Evolutionary conservation across 106 monocot species (phyloP), one percentile per base, ranked within the genome.

Genomic region (Amphibolis antarctica): DNA sequence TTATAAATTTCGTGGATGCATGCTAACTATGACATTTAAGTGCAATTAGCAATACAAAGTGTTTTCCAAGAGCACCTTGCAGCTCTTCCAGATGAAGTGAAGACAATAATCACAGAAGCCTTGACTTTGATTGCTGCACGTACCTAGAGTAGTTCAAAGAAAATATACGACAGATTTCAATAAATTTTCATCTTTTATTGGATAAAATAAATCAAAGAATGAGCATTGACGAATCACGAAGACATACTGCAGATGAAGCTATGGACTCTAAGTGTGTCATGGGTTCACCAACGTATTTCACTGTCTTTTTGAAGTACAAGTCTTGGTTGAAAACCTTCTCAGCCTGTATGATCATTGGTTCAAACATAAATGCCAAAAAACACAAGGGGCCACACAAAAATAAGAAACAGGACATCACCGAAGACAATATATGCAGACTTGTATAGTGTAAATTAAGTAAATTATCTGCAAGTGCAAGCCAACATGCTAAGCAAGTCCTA

Each of bases 261-360:
- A 96, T 89, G 21, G 94, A 83, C 68, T 96, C 94, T 75, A 96
- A 80, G 67, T 96, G 94, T 19, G 81, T 73, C 94, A 96, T 96
- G 23, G 94, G 94, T 69, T 96, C 94, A 44, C 89, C 92, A 47
- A 92, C 92, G 80, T 84, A 80, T 67, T 84, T 92, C 46, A 87
- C 92, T 19, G 87, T 88, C 72, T 79, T 81, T 76, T 92, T 92
- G 59, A 87, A 92, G 74, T 87, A 92, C 44, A 82, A 44, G 60
- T 84, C 92, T 70, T 92, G 92, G 68, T 92, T 84, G 79, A 80
- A 92, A 76, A 92, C 92, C 70, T 92, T 92, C 75, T 92, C 87
- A 31, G 92, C 87, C 92, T 92, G 76, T 44, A 62, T 44, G 21
- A 28, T 31, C 64, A 61, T 42, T 22, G 5, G 5, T 6, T 55